Base-by-base conservation (phyloP, 2,329 filamentous ascomycete species). In the Lizonia empirigonia region DNA sequence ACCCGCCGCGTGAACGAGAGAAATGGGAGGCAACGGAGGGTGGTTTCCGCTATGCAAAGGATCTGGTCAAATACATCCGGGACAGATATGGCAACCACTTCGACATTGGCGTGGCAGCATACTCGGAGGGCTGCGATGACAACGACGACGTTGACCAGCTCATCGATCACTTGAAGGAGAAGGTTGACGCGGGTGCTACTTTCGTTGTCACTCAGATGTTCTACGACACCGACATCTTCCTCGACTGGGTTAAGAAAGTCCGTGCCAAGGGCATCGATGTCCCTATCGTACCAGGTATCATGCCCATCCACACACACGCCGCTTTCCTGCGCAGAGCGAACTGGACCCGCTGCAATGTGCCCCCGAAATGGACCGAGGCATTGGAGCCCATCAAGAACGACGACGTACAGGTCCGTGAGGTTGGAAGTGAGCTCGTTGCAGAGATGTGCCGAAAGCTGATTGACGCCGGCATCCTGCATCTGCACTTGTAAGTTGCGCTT, bases 161-260 rank as follows among this genome's bases (percentile, higher is more conserved):
- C 66, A 85, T 99, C 58, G 87, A 94, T 59, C 94, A 97, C 73
- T 77, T 99, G 68, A 97, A 97, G 78, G 89, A 97, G 74, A 99
- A 99, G 79, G 87, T 97, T 26, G 94, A 99, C 71, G 90, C 90
- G 52, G 94, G 94, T 42, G 92, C 88, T 56, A 88, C 89, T 6
- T 99, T 97, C 72, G 89, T 99, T 58, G 90, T 99, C 45, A 97
- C 94, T 0, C 94, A 99, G 77, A 99, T 99, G 94, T 97, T 97
- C 77, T 99, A 99, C 79, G 93, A 99, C 68, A 92, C 85, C 40
- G 93, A 99, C 68, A 93, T 94, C 70, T 99, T 99, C 76, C 76
- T 97, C 45, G 83, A 86, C 44, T 99, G 94, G 94, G 89, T 95
- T 29, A 80, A 84, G 62, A 94, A 90, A 71, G 91, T 93, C 52